Conservation (phyloP, 2,329 filamentous ascomycete species). For the Talaromyces islandicus region DNA sequence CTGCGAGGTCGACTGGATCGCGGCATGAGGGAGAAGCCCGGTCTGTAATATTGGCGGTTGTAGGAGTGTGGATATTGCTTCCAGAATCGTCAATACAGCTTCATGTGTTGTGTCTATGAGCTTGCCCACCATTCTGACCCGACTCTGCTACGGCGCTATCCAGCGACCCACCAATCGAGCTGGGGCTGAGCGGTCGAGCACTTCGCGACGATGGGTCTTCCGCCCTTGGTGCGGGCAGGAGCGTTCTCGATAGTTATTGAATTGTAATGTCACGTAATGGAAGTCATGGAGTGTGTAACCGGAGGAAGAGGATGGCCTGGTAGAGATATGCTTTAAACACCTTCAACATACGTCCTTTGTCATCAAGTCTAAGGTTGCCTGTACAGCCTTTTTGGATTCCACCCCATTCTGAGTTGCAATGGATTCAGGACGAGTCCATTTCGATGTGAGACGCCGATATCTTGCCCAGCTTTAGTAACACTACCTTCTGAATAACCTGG, state of each 20-base stretch:
- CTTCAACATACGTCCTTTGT: no score
- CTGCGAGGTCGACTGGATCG: slow-evolving; percentile 62
- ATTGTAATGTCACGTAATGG: no score
- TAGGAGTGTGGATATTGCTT: slow-evolving; percentile 84
- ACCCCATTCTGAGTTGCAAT: no score
- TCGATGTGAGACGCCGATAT: no score
- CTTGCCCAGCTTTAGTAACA: no score
- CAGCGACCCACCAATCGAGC: background rate
- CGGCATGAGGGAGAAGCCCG: slow-evolving; percentile 48
- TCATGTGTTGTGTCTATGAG: slow-evolving; percentile 12
- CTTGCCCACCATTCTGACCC: slow-evolving; percentile 66
- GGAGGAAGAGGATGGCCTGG: background rate
- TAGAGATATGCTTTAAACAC: background rate
- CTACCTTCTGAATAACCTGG: no score
- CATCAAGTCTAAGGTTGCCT: no score
- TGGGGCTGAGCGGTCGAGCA: background rate
- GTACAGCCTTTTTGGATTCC: no score
- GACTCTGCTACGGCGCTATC: slow-evolving; percentile 49
- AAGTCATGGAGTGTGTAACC: background rate
- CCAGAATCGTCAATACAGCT: slow-evolving; percentile 1
- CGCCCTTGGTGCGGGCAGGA: no score
- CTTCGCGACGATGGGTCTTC: background rate
- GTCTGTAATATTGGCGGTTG: slow-evolving; percentile 85
- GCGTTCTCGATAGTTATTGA: no score
- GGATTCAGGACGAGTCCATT: no score